Conservation (phyloP, 805 yeast genomes). For the Candida pseudofarinosa region DNA sequence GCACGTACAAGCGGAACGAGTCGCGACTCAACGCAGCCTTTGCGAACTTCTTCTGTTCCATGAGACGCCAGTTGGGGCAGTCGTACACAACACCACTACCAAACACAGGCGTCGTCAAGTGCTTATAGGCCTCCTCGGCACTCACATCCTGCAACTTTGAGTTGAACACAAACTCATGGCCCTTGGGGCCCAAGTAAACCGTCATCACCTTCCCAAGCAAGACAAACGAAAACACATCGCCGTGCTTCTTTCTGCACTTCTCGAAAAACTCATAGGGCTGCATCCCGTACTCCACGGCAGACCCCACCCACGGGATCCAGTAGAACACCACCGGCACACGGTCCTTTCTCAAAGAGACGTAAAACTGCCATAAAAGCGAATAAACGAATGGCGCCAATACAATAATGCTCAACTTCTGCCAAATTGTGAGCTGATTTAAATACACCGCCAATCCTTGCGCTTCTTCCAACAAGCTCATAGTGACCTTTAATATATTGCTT, state of each 20-base stretch:
- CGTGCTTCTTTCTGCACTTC: constrained; percentile 72
- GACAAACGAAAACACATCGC: constrained; percentile 89
- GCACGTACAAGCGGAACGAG: constrained; percentile 81
- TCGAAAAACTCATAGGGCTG: constrained; percentile 89
- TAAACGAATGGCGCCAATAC: constrained; percentile 58
- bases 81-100: constrained; percentile 98
- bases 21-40: constrained; percentile 85
- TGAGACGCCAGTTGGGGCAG: constrained; percentile 86
- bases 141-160: constrained; percentile 85
- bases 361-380: constrained; percentile 61
- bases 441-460: neutral
- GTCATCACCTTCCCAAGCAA: constrained; percentile 90
- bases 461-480: neutral
- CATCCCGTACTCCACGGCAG: constrained; percentile 86
- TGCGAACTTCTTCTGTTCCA: constrained; percentile 98
- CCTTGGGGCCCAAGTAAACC: constrained; percentile 94
- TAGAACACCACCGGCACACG: constrained; percentile 88
- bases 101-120: constrained; percentile 97
- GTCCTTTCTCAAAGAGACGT: constrained; percentile 70
- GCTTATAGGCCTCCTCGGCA: constrained; percentile 95
- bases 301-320: constrained; percentile 95
- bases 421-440: constrained; percentile 23
- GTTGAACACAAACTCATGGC: constrained; percentile 93
- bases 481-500: too few species aligned
- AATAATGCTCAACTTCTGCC: constrained; percentile 29